phyloP scores from a whole-genome alignment of 1,284 basidiomycete genomes.

The Trichosporon coremiiforme region DNA sequence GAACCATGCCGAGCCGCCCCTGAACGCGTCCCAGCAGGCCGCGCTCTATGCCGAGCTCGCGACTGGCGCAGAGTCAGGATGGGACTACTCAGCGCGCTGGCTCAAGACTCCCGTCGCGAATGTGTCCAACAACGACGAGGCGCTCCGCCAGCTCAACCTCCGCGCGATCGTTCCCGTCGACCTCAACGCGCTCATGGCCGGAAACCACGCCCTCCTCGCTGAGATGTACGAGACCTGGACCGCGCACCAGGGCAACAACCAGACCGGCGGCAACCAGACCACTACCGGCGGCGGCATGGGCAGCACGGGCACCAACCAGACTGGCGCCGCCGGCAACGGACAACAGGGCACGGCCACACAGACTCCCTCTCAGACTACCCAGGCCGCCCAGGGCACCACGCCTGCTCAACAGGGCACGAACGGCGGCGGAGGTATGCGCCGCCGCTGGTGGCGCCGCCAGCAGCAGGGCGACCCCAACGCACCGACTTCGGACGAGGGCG shows the following conservation, averaged over 20 bases:
- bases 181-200: conserved; percentile 76
- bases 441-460: background rate
- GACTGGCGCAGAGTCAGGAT: conserved; percentile 76
- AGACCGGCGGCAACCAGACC: background rate
- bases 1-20: conserved; percentile 63
- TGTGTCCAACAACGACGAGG: conserved; percentile 58
- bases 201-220: conserved; percentile 60
- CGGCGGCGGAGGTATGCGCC: background rate
- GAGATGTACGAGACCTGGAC: conserved; percentile 62
- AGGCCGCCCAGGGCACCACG: background rate
- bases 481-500: background rate
- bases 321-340: background rate
- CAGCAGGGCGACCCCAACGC: background rate
- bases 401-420: background rate
- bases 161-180: conserved; percentile 73
- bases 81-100: conserved; percentile 59
- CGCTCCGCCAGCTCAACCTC: conserved; percentile 72
- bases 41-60: conserved; percentile 87
- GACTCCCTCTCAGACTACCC: no score
- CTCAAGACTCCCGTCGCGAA: conserved; percentile 60
- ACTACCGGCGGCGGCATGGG: no score
- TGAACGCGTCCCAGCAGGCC: conserved; percentile 66
- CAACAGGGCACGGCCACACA: no score
- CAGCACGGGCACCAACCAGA: no score
- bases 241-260: background rate